These are phyloP conservation scores for Pelargonium citronellum DNA, from an alignment of 441 rosid genomes.

Conservation along the genomic window DNA sequence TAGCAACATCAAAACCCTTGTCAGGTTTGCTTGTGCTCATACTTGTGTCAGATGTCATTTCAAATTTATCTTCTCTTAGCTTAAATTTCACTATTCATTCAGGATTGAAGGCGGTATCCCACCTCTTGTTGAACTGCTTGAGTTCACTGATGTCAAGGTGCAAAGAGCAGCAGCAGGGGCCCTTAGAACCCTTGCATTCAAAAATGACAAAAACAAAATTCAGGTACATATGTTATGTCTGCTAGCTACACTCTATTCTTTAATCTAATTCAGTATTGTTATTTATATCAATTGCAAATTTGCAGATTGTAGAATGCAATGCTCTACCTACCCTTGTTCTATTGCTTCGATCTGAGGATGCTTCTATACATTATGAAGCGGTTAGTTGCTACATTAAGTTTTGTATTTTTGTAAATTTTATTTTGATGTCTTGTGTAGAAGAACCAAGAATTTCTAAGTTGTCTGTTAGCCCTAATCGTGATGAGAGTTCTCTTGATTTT, in stretches of 20 bases:
- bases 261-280: neutral
- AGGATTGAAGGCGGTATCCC: constrained; percentile 67
- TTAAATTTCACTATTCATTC: constrained; percentile 14
- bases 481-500: too few relatives aligned
- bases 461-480: neutral
- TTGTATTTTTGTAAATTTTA: neutral
- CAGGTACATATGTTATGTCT: constrained; percentile 31
- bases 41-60: neutral
- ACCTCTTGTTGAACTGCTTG: constrained; percentile 55
- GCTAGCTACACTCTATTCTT: neutral
- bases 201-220: constrained; percentile 59
- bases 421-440: neutral
- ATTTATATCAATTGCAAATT: constrained; percentile 14
- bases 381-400: constrained; percentile 36
- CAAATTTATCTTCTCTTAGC: constrained; percentile 1
- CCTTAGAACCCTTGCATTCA: constrained; percentile 56
- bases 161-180: constrained; percentile 75
- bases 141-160: constrained; percentile 45
- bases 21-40: constrained; percentile 34
- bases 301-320: constrained; percentile 59
- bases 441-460: neutral
- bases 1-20: constrained; percentile 43
- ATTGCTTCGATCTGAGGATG: constrained; percentile 58
- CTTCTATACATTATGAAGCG: constrained; percentile 59
- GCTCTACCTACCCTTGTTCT: constrained; percentile 55